Evolutionary conservation across 345 rosid species (phyloP).

Genomic region (Boechera divaricarpa): DNA sequence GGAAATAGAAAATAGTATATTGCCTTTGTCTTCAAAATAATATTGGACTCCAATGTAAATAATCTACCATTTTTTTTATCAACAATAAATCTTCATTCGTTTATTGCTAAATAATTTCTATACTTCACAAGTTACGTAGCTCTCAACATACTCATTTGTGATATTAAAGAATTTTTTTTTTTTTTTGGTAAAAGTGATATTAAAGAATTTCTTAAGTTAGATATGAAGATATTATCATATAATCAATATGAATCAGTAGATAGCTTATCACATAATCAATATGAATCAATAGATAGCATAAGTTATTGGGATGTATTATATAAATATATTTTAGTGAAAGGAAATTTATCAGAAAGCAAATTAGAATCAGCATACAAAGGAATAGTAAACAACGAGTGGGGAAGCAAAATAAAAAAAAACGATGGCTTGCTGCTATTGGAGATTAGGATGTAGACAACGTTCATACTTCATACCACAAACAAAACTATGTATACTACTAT

Average conservation of each 20-base stretch:
- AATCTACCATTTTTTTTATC: too few species aligned
- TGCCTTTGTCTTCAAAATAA: background rate
- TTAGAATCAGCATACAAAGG: background rate
- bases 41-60: background rate
- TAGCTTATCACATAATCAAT: background rate
- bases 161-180: too few species aligned
- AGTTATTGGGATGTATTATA: background rate
- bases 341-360: background rate
- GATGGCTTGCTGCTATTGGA: constrained; percentile 3
- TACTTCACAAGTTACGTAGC: too few species aligned
- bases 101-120: too few species aligned
- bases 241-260: too few species aligned
- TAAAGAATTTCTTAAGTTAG: too few species aligned
- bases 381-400: background rate
- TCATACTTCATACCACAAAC: constrained; percentile 11
- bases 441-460: background rate
- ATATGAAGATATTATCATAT: background rate
- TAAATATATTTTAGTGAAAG: background rate
- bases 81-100: too few species aligned
- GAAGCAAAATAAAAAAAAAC: background rate
- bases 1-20: too few species aligned
- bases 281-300: too few species aligned
- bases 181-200: too few species aligned
- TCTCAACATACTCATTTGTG: too few species aligned
- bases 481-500: background rate